A percentile compares a stretch with the other conserved stretches of the same genome.
Conservation (phyloP, 306 rosid species). For the Lathyrus sativus region DNA sequence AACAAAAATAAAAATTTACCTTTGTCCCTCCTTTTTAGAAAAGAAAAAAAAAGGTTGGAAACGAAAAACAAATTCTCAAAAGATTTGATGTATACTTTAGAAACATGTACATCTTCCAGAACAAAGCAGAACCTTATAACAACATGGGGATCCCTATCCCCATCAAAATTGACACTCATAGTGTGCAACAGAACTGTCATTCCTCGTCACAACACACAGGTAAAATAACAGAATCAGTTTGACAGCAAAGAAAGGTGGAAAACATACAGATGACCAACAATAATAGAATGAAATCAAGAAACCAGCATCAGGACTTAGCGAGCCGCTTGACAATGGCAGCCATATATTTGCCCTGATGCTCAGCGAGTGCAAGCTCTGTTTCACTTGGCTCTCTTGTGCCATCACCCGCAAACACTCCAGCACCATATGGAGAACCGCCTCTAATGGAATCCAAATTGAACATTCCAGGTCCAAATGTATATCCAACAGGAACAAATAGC, state of each 20-base stretch:
- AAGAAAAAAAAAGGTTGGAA: not conserved
- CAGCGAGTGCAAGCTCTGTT: constrained; percentile 84
- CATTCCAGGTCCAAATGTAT: constrained; percentile 93
- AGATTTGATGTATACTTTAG: constrained; percentile 18
- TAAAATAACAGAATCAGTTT: constrained; percentile 50
- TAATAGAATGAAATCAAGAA: constrained; percentile 44
- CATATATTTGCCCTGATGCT: constrained; percentile 97
- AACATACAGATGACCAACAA: constrained; percentile 32
- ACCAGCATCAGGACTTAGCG: constrained; percentile 45
- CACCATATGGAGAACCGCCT: constrained; percentile 97
- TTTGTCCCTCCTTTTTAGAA: not conserved
- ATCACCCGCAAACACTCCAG: constrained; percentile 89
- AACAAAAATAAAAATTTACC: not conserved
- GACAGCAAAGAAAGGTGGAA: constrained; percentile 16
- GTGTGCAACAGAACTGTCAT: constrained; percentile 20
- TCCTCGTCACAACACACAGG: constrained; percentile 27
- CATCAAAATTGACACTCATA: constrained; percentile 27
- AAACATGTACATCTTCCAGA: constrained; percentile 37
- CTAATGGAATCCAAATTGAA: constrained; percentile 80
- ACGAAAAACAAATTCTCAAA: constrained; percentile 33
- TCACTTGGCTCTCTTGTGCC: constrained; percentile 85
- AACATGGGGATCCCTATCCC: constrained; percentile 35
- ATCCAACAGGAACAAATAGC: constrained; percentile 93
- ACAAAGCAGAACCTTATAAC: constrained; percentile 38
- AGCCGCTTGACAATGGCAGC: constrained; percentile 82